Evolutionary conservation across 192 early-diverging fungal species (phyloP).

Genomic region (Linnemannia zychae): DNA sequence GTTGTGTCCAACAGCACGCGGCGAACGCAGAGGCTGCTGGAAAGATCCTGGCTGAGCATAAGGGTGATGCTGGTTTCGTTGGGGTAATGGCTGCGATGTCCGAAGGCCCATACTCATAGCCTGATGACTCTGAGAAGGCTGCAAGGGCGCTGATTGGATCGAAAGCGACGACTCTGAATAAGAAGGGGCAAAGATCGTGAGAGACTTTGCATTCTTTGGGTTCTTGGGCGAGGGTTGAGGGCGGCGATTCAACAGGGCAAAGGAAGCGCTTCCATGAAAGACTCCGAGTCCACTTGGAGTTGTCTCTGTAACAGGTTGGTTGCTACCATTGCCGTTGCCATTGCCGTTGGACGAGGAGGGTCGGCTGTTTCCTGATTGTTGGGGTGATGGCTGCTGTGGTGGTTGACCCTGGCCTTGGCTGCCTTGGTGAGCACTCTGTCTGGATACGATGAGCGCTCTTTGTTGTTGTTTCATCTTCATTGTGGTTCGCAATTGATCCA

Average conservation of each 20-base stretch:
- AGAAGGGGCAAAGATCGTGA: slow-evolving; percentile 66
- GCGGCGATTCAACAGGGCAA: slow-evolving; percentile 39
- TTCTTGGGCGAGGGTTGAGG: slow-evolving; percentile 58
- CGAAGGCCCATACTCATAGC: slow-evolving; percentile 52
- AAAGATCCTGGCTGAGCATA: slow-evolving; percentile 28
- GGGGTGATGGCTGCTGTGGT: slow-evolving; percentile 23
- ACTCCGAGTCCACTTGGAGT: slow-evolving; percentile 41
- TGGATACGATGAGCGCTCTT: slow-evolving; percentile 72
- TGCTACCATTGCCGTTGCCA: slow-evolving; percentile 16
- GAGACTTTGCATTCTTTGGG: slow-evolving; percentile 60
- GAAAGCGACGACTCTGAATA: slow-evolving; percentile 59
- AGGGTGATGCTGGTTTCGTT: slow-evolving; percentile 48
- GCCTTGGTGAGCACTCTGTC: slow-evolving; percentile 53
- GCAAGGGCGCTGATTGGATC: slow-evolving; percentile 65
- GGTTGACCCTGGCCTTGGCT: slow-evolving; percentile 21
- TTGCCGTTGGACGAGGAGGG: slow-evolving; percentile 21
- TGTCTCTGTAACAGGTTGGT: slow-evolving; percentile 44
- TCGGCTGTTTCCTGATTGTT: slow-evolving; percentile 29
- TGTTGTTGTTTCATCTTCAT: slow-evolving; percentile 73
- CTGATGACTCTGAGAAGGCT: slow-evolving; percentile 58
- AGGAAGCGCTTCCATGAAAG: slow-evolving; percentile 47
- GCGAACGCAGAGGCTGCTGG: slow-evolving; percentile 49
- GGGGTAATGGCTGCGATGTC: slow-evolving; percentile 36
- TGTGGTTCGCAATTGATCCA: slow-evolving; percentile 67
- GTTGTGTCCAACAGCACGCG: slow-evolving; percentile 25